A percentile compares a stretch with the other conserved stretches of the same genome.
Evolutionary conservation across 2,329 filamentous ascomycete species (phyloP).

Genomic region (Lithohypha guttulata): DNA sequence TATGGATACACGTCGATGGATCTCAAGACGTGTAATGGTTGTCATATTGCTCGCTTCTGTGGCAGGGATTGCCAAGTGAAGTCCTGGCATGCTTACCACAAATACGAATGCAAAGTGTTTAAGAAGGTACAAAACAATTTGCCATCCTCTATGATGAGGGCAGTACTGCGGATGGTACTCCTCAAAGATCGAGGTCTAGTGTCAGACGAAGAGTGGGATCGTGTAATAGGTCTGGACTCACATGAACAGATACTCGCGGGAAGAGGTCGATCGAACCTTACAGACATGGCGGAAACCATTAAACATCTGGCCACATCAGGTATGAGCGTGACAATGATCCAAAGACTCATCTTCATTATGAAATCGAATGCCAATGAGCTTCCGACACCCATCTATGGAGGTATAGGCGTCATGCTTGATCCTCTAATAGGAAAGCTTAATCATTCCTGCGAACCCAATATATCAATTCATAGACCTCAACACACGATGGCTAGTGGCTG

Average conservation of each 20-base stretch:
- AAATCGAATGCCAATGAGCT: background rate
- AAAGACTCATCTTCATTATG: background rate
- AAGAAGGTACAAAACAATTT: background rate
- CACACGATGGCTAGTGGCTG: slow-evolving; percentile 10
- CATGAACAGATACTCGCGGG: background rate
- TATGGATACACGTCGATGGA: background rate
- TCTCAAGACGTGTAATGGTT: slow-evolving; percentile 1
- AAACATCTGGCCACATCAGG: background rate
- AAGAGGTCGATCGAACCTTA: background rate
- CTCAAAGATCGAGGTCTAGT: background rate
- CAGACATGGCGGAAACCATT: slow-evolving; percentile 1
- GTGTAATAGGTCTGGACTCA: background rate
- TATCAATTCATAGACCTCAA: slow-evolving; percentile 6
- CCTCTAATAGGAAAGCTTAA: background rate
- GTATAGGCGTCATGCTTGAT: slow-evolving; percentile 1
- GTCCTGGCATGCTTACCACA: slow-evolving; percentile 1
- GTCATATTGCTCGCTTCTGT: slow-evolving; percentile 2
- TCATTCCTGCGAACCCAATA: background rate
- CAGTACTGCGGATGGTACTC: slow-evolving; percentile 1
- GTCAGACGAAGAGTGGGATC: background rate
- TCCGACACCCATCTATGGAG: background rate
- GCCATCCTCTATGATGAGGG: background rate
- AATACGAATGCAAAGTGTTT: slow-evolving; percentile 1
- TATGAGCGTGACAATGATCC: background rate
- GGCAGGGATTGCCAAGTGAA: background rate